Percentiles rank a stretch among this genome's conserved stretches.
These are phyloP conservation scores for Dalbergia oliveri DNA, from an alignment of 306 rosid species.

Conservation along the genomic window DNA sequence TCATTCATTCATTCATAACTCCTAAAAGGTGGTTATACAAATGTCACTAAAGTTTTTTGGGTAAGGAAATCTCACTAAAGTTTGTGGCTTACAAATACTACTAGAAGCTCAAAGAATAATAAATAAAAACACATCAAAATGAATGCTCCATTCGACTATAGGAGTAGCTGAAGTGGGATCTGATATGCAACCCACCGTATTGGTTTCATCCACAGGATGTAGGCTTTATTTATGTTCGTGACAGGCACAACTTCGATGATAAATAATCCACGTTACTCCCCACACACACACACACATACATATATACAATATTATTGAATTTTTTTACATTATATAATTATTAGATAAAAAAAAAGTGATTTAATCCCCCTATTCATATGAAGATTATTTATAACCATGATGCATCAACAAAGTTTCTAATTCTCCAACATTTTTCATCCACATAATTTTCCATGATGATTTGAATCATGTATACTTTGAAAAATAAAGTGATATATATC, in stretches of 20 bases:
- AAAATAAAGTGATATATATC: background rate
- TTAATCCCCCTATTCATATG: no score
- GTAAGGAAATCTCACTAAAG: slow-evolving; percentile 29
- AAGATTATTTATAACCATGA: no score
- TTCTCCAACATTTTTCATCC: no score
- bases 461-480: background rate
- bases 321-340: no score
- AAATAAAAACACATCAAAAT: slow-evolving; percentile 14
- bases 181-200: slow-evolving; percentile 1
- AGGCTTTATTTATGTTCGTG: no score
- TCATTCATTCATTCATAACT: background rate
- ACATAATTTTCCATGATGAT: background rate
- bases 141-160: slow-evolving; percentile 15
- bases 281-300: no score
- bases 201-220: slow-evolving; percentile 7
- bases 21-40: slow-evolving; percentile 17
- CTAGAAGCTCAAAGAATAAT: slow-evolving; percentile 26
- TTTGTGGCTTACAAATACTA: slow-evolving; percentile 30
- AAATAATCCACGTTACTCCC: no score
- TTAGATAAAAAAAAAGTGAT: no score
- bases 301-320: no score
- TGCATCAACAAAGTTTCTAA: no score
- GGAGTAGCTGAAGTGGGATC: background rate
- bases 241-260: no score
- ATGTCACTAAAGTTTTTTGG: no score